Evolutionary conservation across 1,284 basidiomycete genomes (phyloP), one percentile per base, ranked within the genome.

Genomic region (Apiotrichum domesticum): DNA sequence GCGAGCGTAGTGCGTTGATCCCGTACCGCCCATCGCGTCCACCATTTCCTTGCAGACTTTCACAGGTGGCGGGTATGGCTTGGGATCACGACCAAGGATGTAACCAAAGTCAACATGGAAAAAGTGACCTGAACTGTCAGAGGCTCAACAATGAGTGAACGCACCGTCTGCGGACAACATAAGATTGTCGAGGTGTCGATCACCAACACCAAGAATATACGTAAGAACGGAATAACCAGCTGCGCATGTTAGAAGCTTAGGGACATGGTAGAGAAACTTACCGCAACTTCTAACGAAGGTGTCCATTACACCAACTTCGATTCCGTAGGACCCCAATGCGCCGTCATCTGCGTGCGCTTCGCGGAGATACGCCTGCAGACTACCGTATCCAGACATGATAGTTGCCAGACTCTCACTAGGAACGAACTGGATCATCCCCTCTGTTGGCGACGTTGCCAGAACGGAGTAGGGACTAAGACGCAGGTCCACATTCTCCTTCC

Each of bases 41-140:
- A 98, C 92, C 96, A 98, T 99, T 73, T 98, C 96, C 67, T 96
- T 95, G 78, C 93, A 96, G 34, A 99, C 89, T 76, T 99, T 99
- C 66, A 98, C 93, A 1, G 93, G 90, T 1, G 96, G 96, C 4
- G 96, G 93, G 71, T 96, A 97, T 0, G 94, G 93, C 73, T 99
- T 98, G 0, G 96, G 96, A 71, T 98, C 96, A 6, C 94, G 87
- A 3, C 95, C 95, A 7, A 99, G 83, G 67, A 98, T 98, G 77
- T 98, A 99, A 3, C 96, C 95, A 71, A 98, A 99, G 75, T 98
- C 96, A 63, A 98, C 95, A 70, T 92, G 89, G 79, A 92, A 92
- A 79, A 90, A 90, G 69, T 89, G 87, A 6, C 86, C 84, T 86
- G 21, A 21, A 42, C 35, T 48, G 44, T 14, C 29, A 37, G 48